A percentile compares a stretch with the other conserved stretches of the same genome.
Conservation (phyloP, 2,329 filamentous ascomycete genomes). For the Pseudogymnoascus sp. region DNA sequence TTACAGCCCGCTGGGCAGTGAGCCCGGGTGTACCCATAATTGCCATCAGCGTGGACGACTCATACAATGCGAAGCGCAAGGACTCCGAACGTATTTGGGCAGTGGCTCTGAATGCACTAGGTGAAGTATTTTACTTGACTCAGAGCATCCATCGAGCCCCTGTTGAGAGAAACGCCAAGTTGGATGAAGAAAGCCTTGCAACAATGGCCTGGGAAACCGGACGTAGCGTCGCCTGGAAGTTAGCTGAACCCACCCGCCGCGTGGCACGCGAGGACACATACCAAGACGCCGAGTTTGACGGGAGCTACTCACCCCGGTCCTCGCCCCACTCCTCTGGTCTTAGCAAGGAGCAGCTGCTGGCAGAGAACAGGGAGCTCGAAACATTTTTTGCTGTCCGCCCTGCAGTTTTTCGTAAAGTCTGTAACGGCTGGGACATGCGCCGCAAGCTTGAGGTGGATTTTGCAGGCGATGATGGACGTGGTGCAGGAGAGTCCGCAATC, state of each 20-base stretch:
- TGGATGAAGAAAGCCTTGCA: conserved; percentile 48
- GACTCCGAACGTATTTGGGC: conserved; percentile 72
- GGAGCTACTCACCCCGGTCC: conserved; percentile 73
- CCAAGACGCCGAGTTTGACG: conserved; percentile 58
- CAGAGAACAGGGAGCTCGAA: conserved; percentile 78
- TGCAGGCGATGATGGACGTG: conserved; percentile 67
- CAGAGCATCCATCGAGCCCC: conserved; percentile 56
- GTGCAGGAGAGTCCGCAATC: conserved; percentile 69
- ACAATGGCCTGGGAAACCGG: conserved; percentile 74
- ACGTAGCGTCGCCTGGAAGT: conserved; percentile 70
- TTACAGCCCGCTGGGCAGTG: conserved; percentile 82
- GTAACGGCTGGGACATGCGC: conserved; percentile 87
- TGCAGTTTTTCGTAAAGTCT: conserved; percentile 69
- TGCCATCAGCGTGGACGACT: conserved; percentile 74
- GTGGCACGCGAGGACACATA: conserved; percentile 65
- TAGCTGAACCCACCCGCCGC: conserved; percentile 72
- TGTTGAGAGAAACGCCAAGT: conserved; percentile 36
- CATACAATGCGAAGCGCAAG: conserved; percentile 65
- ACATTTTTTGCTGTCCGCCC: conserved; percentile 66
- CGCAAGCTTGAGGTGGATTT: conserved; percentile 83
- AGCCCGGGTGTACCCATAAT: conserved; percentile 91
- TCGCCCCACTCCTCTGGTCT: conserved; percentile 68
- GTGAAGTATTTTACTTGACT: conserved; percentile 80
- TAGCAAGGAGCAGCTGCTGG: conserved; percentile 59
- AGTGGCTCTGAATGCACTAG: conserved; percentile 87